A percentile compares a stretch with the other conserved stretches of the same genome.
Evolutionary conservation across 768 basidiomycete genomes (phyloP).

Genomic region (Suillus americanus): DNA sequence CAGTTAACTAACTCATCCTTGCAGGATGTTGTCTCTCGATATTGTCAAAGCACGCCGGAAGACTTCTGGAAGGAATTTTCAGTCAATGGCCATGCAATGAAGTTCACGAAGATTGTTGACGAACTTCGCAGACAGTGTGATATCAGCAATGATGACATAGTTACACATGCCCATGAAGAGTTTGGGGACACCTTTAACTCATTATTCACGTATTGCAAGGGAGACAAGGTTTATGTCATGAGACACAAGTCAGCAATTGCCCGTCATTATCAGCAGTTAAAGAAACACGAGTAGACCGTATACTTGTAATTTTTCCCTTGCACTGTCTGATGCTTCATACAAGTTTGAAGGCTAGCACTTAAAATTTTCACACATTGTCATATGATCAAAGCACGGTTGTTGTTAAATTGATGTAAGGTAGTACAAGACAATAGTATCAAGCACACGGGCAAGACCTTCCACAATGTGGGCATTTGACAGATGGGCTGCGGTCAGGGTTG

Average conservation of each 20-base stretch:
- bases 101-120: too few species aligned
- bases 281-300: not conserved
- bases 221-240: not conserved
- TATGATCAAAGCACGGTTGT: too few species aligned
- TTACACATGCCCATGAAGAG: too few species aligned
- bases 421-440: constrained; percentile 13
- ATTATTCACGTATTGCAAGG: not conserved
- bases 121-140: too few species aligned
- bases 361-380: too few species aligned
- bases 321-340: too few species aligned
- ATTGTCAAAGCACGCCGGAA: not conserved
- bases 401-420: too few species aligned
- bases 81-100: not conserved
- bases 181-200: too few species aligned
- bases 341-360: too few species aligned
- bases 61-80: not conserved
- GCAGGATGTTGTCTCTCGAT: not conserved
- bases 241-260: not conserved
- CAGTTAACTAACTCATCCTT: not conserved
- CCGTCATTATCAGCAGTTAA: not conserved
- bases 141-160: too few species aligned
- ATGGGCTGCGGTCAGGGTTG: constrained; percentile 27
- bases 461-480: constrained; percentile 26
- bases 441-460: constrained; percentile 27
- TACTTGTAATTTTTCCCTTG: not conserved